phyloP scores from a whole-genome alignment of 2,329 filamentous ascomycete genomes.

The Cercospora sojina region DNA sequence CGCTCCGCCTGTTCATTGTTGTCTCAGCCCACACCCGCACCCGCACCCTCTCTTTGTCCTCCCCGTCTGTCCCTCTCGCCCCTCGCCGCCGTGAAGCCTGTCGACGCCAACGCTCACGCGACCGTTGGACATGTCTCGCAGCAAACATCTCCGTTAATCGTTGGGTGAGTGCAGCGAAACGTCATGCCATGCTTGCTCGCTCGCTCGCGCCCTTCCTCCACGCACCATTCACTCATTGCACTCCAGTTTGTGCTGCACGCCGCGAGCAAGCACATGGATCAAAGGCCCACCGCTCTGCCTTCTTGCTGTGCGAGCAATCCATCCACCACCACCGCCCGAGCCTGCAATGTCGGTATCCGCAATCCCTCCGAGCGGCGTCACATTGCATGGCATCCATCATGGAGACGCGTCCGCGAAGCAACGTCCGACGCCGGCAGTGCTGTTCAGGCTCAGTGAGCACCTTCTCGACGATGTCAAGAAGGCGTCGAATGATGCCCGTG shows the following conservation, averaged over 20 bases:
- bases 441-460: conserved; percentile 35
- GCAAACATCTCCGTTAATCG: conserved; percentile 25
- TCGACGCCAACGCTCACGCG: conserved; percentile 10
- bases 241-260: conserved; percentile 24
- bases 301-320: conserved; percentile 10
- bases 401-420: conserved; percentile 22
- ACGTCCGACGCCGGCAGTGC: conserved; percentile 30
- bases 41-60: not conserved
- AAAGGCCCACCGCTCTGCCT: conserved; percentile 17
- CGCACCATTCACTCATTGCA: conserved; percentile 24
- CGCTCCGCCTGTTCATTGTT: conserved; percentile 7
- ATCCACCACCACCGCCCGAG: conserved; percentile 7
- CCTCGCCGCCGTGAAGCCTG: conserved; percentile 12
- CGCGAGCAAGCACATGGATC: conserved; percentile 29
- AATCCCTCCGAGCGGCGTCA: conserved; percentile 28
- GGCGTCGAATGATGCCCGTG: conserved; percentile 31
- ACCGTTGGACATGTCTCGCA: conserved; percentile 18
- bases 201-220: too few relatives aligned
- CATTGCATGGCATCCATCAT: conserved; percentile 31
- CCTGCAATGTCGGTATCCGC: conserved; percentile 24
- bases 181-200: conserved; percentile 13
- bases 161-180: conserved; percentile 24
- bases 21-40: conserved; percentile 17
- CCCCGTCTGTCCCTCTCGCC: not conserved
- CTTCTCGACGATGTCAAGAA: conserved; percentile 38